Evolutionary conservation across 768 basidiomycete species (phyloP), one percentile per base, ranked within the genome.

Genomic region (Amanita rimosa): DNA sequence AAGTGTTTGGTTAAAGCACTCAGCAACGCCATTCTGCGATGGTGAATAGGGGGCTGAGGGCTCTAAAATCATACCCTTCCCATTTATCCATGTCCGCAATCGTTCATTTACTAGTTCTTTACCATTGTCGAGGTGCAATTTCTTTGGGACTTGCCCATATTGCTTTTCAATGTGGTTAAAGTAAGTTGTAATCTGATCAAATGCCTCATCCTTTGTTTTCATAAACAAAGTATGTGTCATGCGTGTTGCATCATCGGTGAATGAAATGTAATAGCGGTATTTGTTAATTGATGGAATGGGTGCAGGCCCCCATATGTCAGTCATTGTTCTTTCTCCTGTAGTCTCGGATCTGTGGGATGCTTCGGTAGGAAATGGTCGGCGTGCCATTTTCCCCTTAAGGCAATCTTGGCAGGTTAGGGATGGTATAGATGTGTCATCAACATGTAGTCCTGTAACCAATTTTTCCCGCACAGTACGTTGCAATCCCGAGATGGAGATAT

Each of bases 271-370:
- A 22, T 52, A 52, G 2, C 14, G 19, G 16, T 35, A 2, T 17
- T 16, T 35, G 4, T 33, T n/a, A 24, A 33, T 40, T 7, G 51
- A 52, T 17, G 33, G 24, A 7, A 43, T 10, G 3, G 26, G 42
- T 16, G 44, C 35, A 3, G 35, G 44, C 27, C 44, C 50, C 44
- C 50, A 51, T 1, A 51, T 21, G n/a, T 51, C 50, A 8, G 31
- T 46, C 27, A 34, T 17, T 10, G 38, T 38, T 4, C 22, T 3
- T 27, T 51, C 50, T 26, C 50, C 45, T 3, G 37, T 19, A 5
- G 6, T 34, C n/a, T 51, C 27, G 1, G 45, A 46, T 6, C 31
- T 16, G 19, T 43, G 24, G 5, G 5, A 3, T 16, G 26, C 42
- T 7, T 43, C 42, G 0, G 2, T n/a, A 3, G n/a, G 36, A 16